Conservation (phyloP, 208 protist species). For the Leishmania arabica region DNA sequence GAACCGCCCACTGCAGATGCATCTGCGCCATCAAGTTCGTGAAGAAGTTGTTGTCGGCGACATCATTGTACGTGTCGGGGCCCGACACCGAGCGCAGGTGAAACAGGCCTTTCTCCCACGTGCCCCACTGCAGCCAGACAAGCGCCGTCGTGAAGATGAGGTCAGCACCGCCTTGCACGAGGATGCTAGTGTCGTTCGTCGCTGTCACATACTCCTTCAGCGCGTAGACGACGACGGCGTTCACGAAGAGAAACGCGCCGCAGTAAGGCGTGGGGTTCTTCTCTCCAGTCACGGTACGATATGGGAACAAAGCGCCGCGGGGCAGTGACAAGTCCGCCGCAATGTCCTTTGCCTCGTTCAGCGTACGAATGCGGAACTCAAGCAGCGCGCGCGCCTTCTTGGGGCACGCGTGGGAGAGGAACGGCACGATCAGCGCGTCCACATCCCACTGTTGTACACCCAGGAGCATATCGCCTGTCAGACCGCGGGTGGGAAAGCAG, state of each 20-base stretch:
- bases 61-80: constrained; percentile 84
- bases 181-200: constrained; percentile 79
- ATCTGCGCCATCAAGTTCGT: constrained; percentile 91
- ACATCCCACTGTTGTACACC: constrained; percentile 91
- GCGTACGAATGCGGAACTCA: constrained; percentile 84
- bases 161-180: constrained; percentile 82
- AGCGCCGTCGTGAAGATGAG: constrained; percentile 80
- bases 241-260: constrained; percentile 82
- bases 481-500: constrained; percentile 75
- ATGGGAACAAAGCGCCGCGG: constrained; percentile 84
- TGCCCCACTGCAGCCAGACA: constrained; percentile 88
- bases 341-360: constrained; percentile 71
- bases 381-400: constrained; percentile 72
- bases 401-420: constrained; percentile 82
- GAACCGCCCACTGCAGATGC: constrained; percentile 83
- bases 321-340: constrained; percentile 80
- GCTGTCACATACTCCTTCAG: constrained; percentile 82
- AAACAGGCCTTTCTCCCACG: constrained; percentile 80
- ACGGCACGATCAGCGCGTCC: constrained; percentile 85
- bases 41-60: constrained; percentile 92
- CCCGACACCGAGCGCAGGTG: constrained; percentile 86
- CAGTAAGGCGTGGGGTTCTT: constrained; percentile 76
- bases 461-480: constrained; percentile 68
- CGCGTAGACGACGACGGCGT: constrained; percentile 82
- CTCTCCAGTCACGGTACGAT: constrained; percentile 79